A percentile compares a stretch with the other conserved stretches of the same genome.
Conservation (phyloP, 257 asterid species). For the Solanum pimpinellifolium region DNA sequence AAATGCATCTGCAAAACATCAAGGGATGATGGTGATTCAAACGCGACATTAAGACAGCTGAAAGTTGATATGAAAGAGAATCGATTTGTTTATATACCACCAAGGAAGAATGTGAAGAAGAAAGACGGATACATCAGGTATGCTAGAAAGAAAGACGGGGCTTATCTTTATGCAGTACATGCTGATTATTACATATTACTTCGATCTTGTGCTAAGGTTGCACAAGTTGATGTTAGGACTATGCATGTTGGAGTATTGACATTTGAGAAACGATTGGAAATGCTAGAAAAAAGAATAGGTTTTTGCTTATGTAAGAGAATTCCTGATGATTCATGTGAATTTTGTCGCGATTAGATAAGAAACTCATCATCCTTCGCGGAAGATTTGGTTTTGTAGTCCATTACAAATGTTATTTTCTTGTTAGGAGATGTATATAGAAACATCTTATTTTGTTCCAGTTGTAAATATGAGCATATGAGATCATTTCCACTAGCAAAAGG, state of each 20-base stretch:
- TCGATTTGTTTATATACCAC: slow-evolving; percentile 51
- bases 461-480: not conserved
- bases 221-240: slow-evolving; percentile 52
- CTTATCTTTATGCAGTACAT: slow-evolving; percentile 45
- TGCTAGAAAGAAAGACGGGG: slow-evolving; percentile 37
- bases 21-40: not conserved
- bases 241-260: slow-evolving; percentile 61
- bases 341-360: not conserved
- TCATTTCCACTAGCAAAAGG: not conserved
- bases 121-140: slow-evolving; percentile 34
- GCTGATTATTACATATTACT: slow-evolving; percentile 76
- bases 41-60: slow-evolving; percentile 28
- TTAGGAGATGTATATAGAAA: no score
- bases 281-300: slow-evolving; percentile 43
- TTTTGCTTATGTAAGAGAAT: slow-evolving; percentile 12
- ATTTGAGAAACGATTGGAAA: slow-evolving; percentile 50
- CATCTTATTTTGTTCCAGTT: no score
- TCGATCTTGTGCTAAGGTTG: slow-evolving; percentile 65
- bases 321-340: slow-evolving; percentile 10
- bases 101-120: slow-evolving; percentile 23
- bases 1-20: not conserved
- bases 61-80: slow-evolving; percentile 65
- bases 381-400: not conserved
- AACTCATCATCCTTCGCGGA: not conserved
- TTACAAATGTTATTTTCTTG: not conserved